Base-by-base conservation (phyloP, 1,284 basidiomycete species). In the Pseudozyma tsukubaensis region DNA sequence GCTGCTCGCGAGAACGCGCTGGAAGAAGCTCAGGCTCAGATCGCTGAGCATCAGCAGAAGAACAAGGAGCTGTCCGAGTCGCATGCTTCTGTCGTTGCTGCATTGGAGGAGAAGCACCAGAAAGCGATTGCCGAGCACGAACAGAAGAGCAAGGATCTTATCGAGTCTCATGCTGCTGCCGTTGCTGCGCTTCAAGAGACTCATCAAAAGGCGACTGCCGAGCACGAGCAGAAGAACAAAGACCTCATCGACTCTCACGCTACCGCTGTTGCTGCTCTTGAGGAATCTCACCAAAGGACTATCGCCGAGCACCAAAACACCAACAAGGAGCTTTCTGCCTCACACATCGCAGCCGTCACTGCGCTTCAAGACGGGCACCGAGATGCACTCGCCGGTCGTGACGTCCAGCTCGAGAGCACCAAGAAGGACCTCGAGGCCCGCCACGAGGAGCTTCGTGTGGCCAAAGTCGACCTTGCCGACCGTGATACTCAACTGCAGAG, bases 11-110 rank as follows among this genome's bases (percentile, higher is more conserved):
- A 66, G 16, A 51, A 56, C 49, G 51, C 59, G n/a, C 61, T 63
- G 36, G 50, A 66, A n/a, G 63, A 64, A 8, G 62, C 58, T 13
- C 53, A 67, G 48, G 57, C 63, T 32, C 57, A 66, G 62, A 43
- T 69, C 16, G 49, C 48, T 9, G 67, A 63, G 40, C 56, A 21
- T n/a, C 50, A 60, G 18, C 39, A 49, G 34, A 59, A 56, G 13
- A 36, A 47, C 36, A 57, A 64, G 36, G 56, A 51, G 34, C 32
- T 59, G 9, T 37, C 43, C 8, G 39, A 52, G 3, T 48, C 44
- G 32, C 60, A 68, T 21, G 60, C 64, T 21, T 39, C 55, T 1
- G 57, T 58, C 55, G 11, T 60, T 10, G 50, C 58, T 18, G 35
- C 52, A 47, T 54, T 69, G 12, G 51, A 58, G 11, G 19, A 59